Percentiles rank a stretch among this genome's conserved stretches.
Evolutionary conservation across 305 asterid species (phyloP).

Genomic region (Stenogyne calaminthoides): DNA sequence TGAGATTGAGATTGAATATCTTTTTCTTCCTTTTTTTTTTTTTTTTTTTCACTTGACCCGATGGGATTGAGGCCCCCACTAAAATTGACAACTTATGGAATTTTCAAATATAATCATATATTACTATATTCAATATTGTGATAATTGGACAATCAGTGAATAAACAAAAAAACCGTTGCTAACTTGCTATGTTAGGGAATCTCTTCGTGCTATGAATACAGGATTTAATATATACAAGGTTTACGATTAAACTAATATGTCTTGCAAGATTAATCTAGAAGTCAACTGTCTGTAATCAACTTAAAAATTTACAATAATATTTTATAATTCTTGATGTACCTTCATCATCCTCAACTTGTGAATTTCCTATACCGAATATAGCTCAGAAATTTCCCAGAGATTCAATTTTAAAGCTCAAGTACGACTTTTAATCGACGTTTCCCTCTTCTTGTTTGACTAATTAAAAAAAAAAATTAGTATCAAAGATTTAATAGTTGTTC

Average conservation of each 20-base stretch:
- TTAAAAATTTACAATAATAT: not conserved
- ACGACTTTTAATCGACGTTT: too few relatives aligned
- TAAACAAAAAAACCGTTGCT: not conserved
- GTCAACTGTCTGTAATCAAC: not conserved
- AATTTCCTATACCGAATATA: not conserved
- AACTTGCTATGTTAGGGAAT: not conserved
- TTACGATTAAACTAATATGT: not conserved
- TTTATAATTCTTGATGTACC: not conserved
- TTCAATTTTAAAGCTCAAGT: too few relatives aligned
- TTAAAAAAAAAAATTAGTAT: too few relatives aligned
- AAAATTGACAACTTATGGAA: not conserved
- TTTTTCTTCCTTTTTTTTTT: not conserved
- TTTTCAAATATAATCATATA: not conserved
- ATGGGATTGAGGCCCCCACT: not conserved
- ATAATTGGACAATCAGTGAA: not conserved
- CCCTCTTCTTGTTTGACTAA: not conserved
- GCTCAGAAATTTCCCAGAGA: not conserved
- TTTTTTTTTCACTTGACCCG: not conserved
- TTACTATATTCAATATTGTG: not conserved
- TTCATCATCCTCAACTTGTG: not conserved
- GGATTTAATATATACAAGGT: not conserved
- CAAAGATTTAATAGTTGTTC: too few relatives aligned
- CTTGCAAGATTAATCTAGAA: not conserved
- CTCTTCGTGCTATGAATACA: not conserved
- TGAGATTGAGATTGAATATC: not conserved